Evolutionary conservation across 2,329 filamentous ascomycete species (phyloP).

Genomic region (Geoglossum cookeanum): DNA sequence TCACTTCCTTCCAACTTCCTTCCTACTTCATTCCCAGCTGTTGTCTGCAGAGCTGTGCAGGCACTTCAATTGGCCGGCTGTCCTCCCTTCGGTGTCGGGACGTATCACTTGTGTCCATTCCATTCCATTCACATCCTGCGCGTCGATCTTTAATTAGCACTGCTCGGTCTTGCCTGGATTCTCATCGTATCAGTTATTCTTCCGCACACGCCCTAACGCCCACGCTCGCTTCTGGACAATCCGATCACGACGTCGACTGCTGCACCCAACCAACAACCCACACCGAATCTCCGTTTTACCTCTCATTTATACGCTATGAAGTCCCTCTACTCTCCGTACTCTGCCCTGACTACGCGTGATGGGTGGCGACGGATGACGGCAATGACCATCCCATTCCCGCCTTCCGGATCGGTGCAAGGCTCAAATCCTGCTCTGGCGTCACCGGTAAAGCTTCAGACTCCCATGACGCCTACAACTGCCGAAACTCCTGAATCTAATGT

Average conservation of each 20-base stretch:
- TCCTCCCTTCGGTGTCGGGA: background rate
- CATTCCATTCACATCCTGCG: background rate
- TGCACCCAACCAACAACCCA: background rate
- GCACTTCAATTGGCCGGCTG: background rate
- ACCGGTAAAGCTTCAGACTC: slow-evolving; percentile 19
- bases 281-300: background rate
- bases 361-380: slow-evolving; percentile 1
- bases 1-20: background rate
- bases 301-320: background rate
- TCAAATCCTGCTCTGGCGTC: background rate
- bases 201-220: background rate
- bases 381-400: background rate
- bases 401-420: background rate
- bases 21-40: background rate
- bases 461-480: slow-evolving; percentile 48
- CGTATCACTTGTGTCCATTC: background rate
- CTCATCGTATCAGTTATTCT: background rate
- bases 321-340: slow-evolving; percentile 1
- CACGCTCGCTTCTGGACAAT: background rate
- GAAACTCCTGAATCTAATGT: slow-evolving; percentile 49
- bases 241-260: background rate
- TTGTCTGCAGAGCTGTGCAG: background rate
- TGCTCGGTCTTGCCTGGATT: background rate
- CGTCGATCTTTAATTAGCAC: slow-evolving; percentile 2
- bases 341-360: background rate